A percentile compares a stretch with the other conserved stretches of the same genome.
phyloP scores from a whole-genome alignment of 768 basidiomycete genomes.

The Lanmaoa pseudosensibilis region DNA sequence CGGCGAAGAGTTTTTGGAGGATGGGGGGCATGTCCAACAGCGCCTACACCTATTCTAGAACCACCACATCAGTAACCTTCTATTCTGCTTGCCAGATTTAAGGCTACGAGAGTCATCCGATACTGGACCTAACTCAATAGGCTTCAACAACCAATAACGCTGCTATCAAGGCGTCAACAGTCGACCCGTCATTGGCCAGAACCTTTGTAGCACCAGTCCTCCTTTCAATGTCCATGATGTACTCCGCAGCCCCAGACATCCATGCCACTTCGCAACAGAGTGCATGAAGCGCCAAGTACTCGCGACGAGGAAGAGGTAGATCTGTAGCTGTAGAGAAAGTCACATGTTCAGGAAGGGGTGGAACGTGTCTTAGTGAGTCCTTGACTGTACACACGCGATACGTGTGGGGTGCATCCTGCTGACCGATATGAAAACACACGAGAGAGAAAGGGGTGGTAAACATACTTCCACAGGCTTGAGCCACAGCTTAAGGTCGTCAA shows the following conservation, averaged over 20 bases:
- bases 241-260: slow-evolving; percentile 6
- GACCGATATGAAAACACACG: too few relatives aligned
- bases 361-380: neutral
- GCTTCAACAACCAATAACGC: neutral
- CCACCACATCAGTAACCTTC: too few relatives aligned
- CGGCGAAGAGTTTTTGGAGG: too few relatives aligned
- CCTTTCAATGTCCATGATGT: slow-evolving; percentile 5
- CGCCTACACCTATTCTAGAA: too few relatives aligned
- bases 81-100: too few relatives aligned
- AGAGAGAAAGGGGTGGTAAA: too few relatives aligned
- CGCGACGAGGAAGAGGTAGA: neutral
- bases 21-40: too few relatives aligned
- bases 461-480: too few relatives aligned
- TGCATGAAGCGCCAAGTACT: slow-evolving; percentile 2
- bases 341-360: neutral
- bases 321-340: neutral
- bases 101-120: too few relatives aligned
- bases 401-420: too few relatives aligned
- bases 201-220: neutral
- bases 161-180: neutral
- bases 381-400: too few relatives aligned
- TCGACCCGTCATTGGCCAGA: neutral
- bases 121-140: neutral
- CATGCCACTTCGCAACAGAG: slow-evolving; percentile 9
- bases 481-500: too few relatives aligned